Conservation (phyloP, 768 basidiomycete species). For the Russula abietina region DNA sequence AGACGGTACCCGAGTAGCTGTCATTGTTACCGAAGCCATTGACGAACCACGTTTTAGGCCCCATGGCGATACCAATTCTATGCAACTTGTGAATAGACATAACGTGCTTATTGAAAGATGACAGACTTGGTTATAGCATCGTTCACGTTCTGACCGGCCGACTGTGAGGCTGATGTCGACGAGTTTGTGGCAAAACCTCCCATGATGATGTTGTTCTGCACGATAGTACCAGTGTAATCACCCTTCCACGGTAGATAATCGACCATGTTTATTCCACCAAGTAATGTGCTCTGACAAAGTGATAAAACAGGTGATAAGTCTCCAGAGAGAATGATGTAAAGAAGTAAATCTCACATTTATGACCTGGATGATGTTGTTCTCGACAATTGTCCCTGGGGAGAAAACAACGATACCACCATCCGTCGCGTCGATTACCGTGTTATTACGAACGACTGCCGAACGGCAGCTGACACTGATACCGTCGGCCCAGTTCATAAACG, state of each 20-base stretch:
- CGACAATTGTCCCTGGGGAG: constrained; percentile 61
- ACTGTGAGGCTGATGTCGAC: constrained; percentile 34
- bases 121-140: constrained; percentile 67
- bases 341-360: constrained; percentile 43
- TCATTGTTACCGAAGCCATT: constrained; percentile 48
- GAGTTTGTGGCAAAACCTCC: constrained; percentile 60
- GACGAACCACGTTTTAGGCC: constrained; percentile 73
- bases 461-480: constrained; percentile 70
- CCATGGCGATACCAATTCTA: constrained; percentile 74
- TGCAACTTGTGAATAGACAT: constrained; percentile 2
- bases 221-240: constrained; percentile 56
- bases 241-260: constrained; percentile 63
- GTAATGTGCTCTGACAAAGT: constrained; percentile 56
- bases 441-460: constrained; percentile 57
- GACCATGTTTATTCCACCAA: constrained; percentile 77
- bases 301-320: neutral
- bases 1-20: constrained; percentile 46
- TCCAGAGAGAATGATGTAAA: neutral
- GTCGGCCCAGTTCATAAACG: constrained; percentile 71
- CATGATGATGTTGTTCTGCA: constrained; percentile 58
- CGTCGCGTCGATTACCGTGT: constrained; percentile 63
- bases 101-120: neutral
- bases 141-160: constrained; percentile 47
- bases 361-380: constrained; percentile 74
- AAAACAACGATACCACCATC: constrained; percentile 79